Conservation (phyloP, 352 stramenopile genomes). For the Globisporangium viniferum region DNA sequence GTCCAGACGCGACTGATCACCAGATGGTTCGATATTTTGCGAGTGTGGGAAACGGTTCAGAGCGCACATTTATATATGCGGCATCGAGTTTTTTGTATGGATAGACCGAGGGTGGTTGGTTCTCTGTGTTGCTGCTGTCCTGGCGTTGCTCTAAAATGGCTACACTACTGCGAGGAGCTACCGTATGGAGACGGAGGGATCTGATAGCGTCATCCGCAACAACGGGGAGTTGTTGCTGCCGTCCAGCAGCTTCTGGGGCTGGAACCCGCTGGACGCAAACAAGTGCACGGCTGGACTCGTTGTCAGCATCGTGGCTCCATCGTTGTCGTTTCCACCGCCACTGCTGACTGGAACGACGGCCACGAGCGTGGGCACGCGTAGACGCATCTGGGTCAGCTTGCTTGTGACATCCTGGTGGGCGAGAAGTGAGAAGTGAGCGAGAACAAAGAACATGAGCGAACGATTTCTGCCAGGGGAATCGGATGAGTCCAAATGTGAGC, state of each 20-base stretch:
- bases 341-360: background rate
- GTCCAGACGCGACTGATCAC: background rate
- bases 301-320: background rate
- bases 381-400: slow-evolving; percentile 4
- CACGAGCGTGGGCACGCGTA: background rate
- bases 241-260: background rate
- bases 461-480: background rate
- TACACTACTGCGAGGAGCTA: background rate
- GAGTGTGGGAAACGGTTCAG: too few species aligned
- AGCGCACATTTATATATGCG: too few species aligned
- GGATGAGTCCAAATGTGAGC: background rate
- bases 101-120: background rate
- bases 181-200: background rate
- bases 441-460: background rate
- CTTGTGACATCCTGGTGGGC: background rate
- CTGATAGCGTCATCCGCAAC: background rate
- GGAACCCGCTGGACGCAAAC: background rate
- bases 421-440: background rate
- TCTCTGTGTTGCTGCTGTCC: background rate
- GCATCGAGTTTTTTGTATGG: background rate
- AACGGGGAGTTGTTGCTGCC: background rate
- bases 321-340: background rate
- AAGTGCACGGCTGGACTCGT: background rate
- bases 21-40: background rate
- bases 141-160: background rate